A percentile compares a stretch with the other conserved stretches of the same genome.
These are phyloP conservation scores for Penicillium sp. DNA, from an alignment of 2,329 filamentous ascomycete genomes.

Conservation along the genomic window DNA sequence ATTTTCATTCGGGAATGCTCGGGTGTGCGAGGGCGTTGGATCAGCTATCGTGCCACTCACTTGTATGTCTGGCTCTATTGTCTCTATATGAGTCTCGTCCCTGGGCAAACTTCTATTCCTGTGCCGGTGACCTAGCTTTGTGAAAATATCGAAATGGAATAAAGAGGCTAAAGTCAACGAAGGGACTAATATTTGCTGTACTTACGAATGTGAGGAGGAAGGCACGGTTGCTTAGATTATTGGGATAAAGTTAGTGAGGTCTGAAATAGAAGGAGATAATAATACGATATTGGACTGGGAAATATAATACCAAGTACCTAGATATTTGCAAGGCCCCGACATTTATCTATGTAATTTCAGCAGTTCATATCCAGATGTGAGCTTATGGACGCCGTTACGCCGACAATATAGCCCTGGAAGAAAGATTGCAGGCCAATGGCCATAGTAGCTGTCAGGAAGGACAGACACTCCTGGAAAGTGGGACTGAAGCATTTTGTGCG, in stretches of 20 bases:
- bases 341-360: slow-evolving; percentile 63
- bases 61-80: no score
- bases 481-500: slow-evolving; percentile 50
- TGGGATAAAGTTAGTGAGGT: slow-evolving; percentile 6
- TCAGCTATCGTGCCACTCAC: no score
- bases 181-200: no score
- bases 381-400: slow-evolving; percentile 59
- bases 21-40: no score
- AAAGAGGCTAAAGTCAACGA: no score
- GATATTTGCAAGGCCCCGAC: slow-evolving; percentile 53
- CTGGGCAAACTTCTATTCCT: no score
- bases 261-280: background rate
- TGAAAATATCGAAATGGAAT: no score
- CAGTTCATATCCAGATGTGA: slow-evolving; percentile 56
- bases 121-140: no score
- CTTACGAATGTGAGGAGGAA: slow-evolving; percentile 61
- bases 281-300: background rate
- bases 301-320: background rate
- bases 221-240: slow-evolving; percentile 56
- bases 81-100: no score
- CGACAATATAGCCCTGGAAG: slow-evolving; percentile 54
- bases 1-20: no score
- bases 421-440: slow-evolving; percentile 61
- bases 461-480: slow-evolving; percentile 59
- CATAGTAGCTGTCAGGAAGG: slow-evolving; percentile 62